Evolutionary conservation across 1,139 yeast genomes (phyloP), one percentile per base, ranked within the genome.

Genomic region (Suhomyces yuchorum): DNA sequence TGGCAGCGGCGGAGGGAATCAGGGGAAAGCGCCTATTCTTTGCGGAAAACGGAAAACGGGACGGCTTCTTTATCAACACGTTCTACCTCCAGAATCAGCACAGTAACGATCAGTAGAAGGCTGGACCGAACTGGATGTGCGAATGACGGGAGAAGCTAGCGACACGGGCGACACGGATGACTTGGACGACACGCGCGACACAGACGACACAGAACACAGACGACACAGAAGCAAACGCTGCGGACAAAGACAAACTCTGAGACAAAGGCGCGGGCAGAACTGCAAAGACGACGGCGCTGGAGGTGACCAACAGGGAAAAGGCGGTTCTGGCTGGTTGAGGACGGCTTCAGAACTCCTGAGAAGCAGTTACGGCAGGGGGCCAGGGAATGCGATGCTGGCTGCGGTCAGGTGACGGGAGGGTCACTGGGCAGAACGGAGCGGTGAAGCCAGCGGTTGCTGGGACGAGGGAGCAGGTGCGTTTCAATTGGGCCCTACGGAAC

Each of bases 91-190:
- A n/a, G 39, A n/a, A 2, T 23, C 18, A 12, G 32, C 18, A 22
- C 30, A 8, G 7, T 9, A 24, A 17, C 17, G 14, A 37, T 35
- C 39, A 37, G 23, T 24, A 23, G 30, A 23, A 37, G 18, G 32
- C 6, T 7, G 30, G 11, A 5, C n/a, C n/a, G n/a, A 24, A 14
- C 24, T 23, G n/a, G 23, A 7, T 20, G 30, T 37, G 39, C 28
- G 26, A 37, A 15, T 23, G 17, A 24, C 39, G 26, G 39, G 28
- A 22, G 23, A 37, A 17, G 15, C 18, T 14, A 14, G 8, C 18
- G 34, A 30, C 17, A 35, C 28, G 39, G 39, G 11, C 28, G 30
- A 37, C 39, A 37, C 39, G 39, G 39, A 37, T 37, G 39, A 37
- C 39, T 37, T 7, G 32, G 19, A 24, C 39, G 28, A 37, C 41